phyloP scores from a whole-genome alignment of 768 basidiomycete genomes.

The Pleurotus sapidus region DNA sequence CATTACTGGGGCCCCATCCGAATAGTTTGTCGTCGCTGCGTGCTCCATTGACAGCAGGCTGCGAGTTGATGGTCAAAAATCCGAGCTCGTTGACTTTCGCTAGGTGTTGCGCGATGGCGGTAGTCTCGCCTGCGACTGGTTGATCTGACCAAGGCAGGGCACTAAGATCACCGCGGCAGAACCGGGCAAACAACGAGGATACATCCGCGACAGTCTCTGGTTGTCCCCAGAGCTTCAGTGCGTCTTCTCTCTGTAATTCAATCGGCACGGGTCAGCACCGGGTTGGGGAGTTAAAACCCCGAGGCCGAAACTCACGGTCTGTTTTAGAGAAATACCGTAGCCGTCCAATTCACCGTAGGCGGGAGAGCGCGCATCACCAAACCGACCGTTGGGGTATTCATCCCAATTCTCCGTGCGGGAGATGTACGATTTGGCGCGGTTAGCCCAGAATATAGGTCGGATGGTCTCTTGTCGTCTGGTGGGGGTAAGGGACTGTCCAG shows the following conservation, averaged over 20 bases:
- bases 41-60: slow-evolving; percentile 91
- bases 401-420: slow-evolving; percentile 99
- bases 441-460: slow-evolving; percentile 99
- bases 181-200: slow-evolving; percentile 71
- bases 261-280: background rate
- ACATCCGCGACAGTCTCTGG: slow-evolving; percentile 70
- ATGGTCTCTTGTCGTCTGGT: slow-evolving; percentile 89
- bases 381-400: slow-evolving; percentile 98
- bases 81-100: slow-evolving; percentile 87
- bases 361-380: slow-evolving; percentile 95
- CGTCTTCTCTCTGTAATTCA: slow-evolving; percentile 72
- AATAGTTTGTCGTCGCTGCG: slow-evolving; percentile 80
- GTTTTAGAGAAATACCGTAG: slow-evolving; percentile 90
- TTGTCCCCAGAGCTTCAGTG: slow-evolving; percentile 82
- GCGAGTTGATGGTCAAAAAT: slow-evolving; percentile 96
- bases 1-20: slow-evolving; percentile 94
- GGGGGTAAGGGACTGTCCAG: slow-evolving; percentile 80
- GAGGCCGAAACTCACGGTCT: slow-evolving; percentile 54
- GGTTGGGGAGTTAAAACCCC: slow-evolving; percentile 6
- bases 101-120: slow-evolving; percentile 73
- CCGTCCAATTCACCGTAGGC: slow-evolving; percentile 98
- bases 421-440: slow-evolving; percentile 91
- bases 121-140: slow-evolving; percentile 80
- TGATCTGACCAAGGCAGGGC: slow-evolving; percentile 97
- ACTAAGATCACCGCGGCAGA: slow-evolving; percentile 70